Evolutionary conservation across 352 stramenopile species (phyloP), one percentile per base, ranked within the genome.

Genomic region (Phytophthora parvispora): DNA sequence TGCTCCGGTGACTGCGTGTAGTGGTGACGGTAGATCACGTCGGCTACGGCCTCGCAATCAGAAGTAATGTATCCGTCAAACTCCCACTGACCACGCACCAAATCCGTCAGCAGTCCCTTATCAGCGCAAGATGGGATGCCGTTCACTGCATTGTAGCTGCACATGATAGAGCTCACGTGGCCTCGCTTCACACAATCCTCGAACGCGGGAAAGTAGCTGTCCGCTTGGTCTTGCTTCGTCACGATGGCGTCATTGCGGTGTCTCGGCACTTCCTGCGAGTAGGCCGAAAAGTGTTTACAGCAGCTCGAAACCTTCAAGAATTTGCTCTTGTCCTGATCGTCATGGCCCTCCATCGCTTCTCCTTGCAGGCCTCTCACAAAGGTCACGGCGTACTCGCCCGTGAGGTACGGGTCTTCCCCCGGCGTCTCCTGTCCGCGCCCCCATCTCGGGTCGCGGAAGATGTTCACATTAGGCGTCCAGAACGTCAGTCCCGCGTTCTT

Each of bases 71-170:
- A 98, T 25, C 92, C 95, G 56, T 97, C 80, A 65, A 98, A 98
- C 15, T 85, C 78, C 95, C 94, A 99, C 55, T 82, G 57, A 3
- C 78, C 69, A n/a, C 95, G 83, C n/a, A 97, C 71, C 7, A 92
- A 32, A 25, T 81, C 78, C 0, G 87, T 92, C 29, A 99, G 62
- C 1, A 99, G 67, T 6, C 78, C 65, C n/a, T 77, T 72, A 69
- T 98, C 93, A 6, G 94, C 90, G 72, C 97, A 99, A 15, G 89
- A 77, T 1, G 97, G 97, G 20, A 97, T 76, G 6, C 94, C 93
- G 71, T 99, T 98, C 28, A 99, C 82, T 13, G 90, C 86, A 61
- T 99, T 99, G 78, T 99, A 99, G 53, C 85, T 97, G 75, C 96
- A 99, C 97, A 99, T 99, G 43, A 99, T 69, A 10, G 86, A 84